Percentiles rank a stretch among this genome's conserved stretches.
phyloP scores from a whole-genome alignment of 208 protist species.

The Leishmania tropica region DNA sequence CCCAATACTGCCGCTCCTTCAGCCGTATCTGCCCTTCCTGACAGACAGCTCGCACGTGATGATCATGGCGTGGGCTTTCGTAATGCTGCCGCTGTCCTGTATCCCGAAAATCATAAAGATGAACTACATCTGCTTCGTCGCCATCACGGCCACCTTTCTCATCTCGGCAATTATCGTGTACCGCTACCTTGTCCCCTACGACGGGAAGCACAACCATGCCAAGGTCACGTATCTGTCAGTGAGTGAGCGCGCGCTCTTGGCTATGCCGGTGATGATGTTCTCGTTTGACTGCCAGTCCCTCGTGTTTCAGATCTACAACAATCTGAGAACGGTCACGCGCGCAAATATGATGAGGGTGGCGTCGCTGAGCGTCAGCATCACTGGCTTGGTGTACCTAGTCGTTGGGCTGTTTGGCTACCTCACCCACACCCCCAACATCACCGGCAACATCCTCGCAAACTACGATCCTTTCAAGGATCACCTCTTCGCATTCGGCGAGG shows the following conservation, averaged over 20 bases:
- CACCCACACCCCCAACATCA: slow-evolving; percentile 48
- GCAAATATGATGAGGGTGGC: slow-evolving; percentile 62
- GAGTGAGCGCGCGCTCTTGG: slow-evolving; percentile 43
- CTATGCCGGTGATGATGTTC: slow-evolving; percentile 83
- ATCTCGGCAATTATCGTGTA: slow-evolving; percentile 69
- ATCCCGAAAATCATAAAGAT: slow-evolving; percentile 60
- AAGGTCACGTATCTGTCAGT: slow-evolving; percentile 32
- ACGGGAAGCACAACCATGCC: slow-evolving; percentile 16
- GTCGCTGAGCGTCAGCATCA: slow-evolving; percentile 46
- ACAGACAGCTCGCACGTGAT: slow-evolving; percentile 48
- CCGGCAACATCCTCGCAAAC: slow-evolving; percentile 79
- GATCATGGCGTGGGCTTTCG: slow-evolving; percentile 52
- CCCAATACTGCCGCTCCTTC: slow-evolving; percentile 52
- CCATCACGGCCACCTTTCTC: slow-evolving; percentile 63
- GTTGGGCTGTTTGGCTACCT: slow-evolving; percentile 83
- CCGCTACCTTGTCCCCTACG: slow-evolving; percentile 57
- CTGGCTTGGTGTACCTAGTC: slow-evolving; percentile 48
- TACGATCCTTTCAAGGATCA: slow-evolving; percentile 64
- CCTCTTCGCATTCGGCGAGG: slow-evolving; percentile 67
- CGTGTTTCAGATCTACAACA: slow-evolving; percentile 77
- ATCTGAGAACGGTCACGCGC: slow-evolving; percentile 54
- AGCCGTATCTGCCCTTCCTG: slow-evolving; percentile 52
- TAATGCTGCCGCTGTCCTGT: slow-evolving; percentile 75
- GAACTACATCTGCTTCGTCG: slow-evolving; percentile 59
- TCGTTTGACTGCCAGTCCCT: slow-evolving; percentile 86